phyloP scores from a whole-genome alignment of 1,284 basidiomycete species.

The Cerrena zonata region DNA sequence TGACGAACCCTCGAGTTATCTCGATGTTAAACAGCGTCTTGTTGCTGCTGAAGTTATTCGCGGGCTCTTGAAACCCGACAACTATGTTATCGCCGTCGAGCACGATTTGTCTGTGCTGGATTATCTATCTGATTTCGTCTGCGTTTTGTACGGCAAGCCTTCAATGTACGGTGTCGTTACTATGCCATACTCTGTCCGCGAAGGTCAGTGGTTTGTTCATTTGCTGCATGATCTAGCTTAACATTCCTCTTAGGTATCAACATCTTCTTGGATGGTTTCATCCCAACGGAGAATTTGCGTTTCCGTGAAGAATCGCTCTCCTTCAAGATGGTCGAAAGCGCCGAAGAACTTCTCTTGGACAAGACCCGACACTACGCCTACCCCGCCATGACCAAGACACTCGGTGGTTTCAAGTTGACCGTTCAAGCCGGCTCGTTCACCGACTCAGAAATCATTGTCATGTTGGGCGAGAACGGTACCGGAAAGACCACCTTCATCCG shows the following conservation, averaged over 20 bases:
- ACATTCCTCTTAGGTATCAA: conserved; percentile 94
- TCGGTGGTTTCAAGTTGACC: conserved; percentile 88
- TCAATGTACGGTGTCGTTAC: conserved; percentile 97
- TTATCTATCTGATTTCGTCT: conserved; percentile 95
- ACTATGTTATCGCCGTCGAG: conserved; percentile 94
- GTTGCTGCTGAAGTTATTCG: conserved; percentile 96
- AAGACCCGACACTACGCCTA: conserved; percentile 85
- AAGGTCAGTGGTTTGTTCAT: conserved; percentile 73
- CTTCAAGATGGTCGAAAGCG: conserved; percentile 94
- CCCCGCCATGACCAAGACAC: conserved; percentile 91
- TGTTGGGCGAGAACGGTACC: conserved; percentile 95
- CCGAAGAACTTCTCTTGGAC: conserved; percentile 79
- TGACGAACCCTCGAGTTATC: conserved; percentile 94
- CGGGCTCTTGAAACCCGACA: conserved; percentile 68
- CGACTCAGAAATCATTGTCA: conserved; percentile 95
- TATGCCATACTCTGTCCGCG: conserved; percentile 92
- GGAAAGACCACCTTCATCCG: conserved; percentile 97
- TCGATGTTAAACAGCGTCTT: conserved; percentile 91
- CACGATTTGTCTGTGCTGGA: conserved; percentile 96
- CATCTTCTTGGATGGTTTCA: conserved; percentile 95
- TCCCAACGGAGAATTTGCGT: conserved; percentile 95
- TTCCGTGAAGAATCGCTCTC: conserved; percentile 91
- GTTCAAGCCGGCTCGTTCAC: conserved; percentile 85
- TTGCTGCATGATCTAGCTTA: neutral
- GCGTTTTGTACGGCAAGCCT: conserved; percentile 93